Evolutionary conservation across 2,329 filamentous ascomycete genomes (phyloP).

Genomic region (Colletotrichum costaricense): DNA sequence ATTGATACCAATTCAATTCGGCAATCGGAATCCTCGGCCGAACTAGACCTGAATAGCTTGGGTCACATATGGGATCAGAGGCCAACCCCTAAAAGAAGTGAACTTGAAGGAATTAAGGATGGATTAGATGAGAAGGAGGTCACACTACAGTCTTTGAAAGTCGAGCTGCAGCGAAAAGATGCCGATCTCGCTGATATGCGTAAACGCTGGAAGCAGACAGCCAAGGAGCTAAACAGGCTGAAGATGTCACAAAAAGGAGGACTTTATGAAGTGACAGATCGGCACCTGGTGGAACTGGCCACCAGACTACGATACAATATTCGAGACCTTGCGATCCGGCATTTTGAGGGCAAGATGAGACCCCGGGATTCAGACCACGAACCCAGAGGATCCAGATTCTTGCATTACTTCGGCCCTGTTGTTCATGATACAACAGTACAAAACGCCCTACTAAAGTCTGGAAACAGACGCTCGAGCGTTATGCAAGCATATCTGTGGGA

Average conservation of each 20-base stretch:
- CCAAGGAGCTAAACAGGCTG: not conserved
- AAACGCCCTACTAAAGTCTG: not conserved
- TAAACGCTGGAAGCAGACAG: not conserved
- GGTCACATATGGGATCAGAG: not conserved
- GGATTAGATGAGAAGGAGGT: not conserved
- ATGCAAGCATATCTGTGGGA: no score
- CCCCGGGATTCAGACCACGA: not conserved
- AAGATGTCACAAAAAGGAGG: not conserved
- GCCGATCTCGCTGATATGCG: not conserved
- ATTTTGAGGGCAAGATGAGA: not conserved
- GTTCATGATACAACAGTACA: not conserved
- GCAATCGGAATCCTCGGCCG: not conserved
- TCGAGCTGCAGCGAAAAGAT: not conserved
- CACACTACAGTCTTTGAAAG: no score
- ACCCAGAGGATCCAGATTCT: not conserved
- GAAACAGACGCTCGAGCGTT: no score
- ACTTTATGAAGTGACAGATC: not conserved
- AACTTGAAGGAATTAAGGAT: not conserved
- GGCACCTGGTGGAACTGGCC: not conserved
- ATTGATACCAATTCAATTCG: not conserved
- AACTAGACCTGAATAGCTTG: not conserved
- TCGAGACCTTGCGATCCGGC: not conserved
- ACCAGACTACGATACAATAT: not conserved
- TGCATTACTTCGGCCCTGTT: not conserved
- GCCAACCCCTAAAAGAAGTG: not conserved